Percentiles rank a stretch among this genome's conserved stretches.
These are phyloP conservation scores for Chlorophyllum brunneum DNA, from an alignment of 768 basidiomycete genomes.

Conservation along the genomic window DNA sequence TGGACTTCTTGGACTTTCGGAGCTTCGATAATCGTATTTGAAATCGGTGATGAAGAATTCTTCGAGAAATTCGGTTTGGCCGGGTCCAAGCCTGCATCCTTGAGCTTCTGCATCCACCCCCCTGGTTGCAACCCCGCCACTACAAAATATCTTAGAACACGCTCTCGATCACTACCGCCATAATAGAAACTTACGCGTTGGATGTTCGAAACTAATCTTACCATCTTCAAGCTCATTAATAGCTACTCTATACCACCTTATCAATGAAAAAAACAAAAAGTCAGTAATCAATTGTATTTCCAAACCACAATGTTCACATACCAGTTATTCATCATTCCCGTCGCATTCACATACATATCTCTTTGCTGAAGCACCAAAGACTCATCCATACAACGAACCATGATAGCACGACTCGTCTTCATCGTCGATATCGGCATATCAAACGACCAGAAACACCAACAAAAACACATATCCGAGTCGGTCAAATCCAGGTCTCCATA, in stretches of 20 bases:
- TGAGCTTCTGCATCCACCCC: slow-evolving; percentile 64
- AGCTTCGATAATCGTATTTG: background rate
- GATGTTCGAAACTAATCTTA: slow-evolving; percentile 52
- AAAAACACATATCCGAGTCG: slow-evolving; percentile 48
- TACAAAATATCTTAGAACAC: too few relatives aligned
- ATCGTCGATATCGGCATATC: too few relatives aligned
- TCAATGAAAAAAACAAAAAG: too few relatives aligned
- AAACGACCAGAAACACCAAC: too few relatives aligned
- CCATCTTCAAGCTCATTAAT: slow-evolving; percentile 32
- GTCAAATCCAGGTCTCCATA: slow-evolving; percentile 49
- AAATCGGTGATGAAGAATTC: background rate
- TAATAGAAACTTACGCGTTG: slow-evolving; percentile 30
- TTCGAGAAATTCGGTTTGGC: slow-evolving; percentile 35
- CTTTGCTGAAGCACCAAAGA: slow-evolving; percentile 47
- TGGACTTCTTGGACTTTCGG: slow-evolving; percentile 19
- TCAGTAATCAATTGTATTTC: background rate
- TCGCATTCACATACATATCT: slow-evolving; percentile 57
- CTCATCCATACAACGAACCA: too few relatives aligned
- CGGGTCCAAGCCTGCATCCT: slow-evolving; percentile 40
- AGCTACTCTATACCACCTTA: slow-evolving; percentile 57
- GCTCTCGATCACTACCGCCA: too few relatives aligned
- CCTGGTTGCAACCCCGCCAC: slow-evolving; percentile 40
- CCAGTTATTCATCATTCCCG: slow-evolving; percentile 63
- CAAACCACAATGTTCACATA: slow-evolving; percentile 23
- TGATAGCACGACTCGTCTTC: too few relatives aligned